phyloP scores from a whole-genome alignment of 257 asterid genomes.

The Solanum sejunctum region DNA sequence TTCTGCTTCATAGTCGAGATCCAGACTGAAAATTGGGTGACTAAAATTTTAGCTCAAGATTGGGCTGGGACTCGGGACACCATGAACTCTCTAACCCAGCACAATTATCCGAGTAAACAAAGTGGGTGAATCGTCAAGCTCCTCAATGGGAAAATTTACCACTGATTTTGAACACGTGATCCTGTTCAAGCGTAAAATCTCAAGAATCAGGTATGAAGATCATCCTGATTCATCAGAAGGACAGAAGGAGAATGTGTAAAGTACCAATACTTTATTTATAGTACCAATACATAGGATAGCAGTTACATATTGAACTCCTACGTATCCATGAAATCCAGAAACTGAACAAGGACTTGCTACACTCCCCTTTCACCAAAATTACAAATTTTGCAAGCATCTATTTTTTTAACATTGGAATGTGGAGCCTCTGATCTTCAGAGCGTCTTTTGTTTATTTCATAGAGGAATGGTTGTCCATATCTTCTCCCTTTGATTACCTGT shows the following conservation, averaged over 20 bases:
- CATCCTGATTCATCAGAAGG: not conserved
- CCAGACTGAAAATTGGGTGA: not conserved
- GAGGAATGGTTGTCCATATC: not conserved
- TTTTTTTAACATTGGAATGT: not conserved
- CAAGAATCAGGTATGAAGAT: not conserved
- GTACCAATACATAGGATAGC: not conserved
- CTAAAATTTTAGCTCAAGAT: not conserved
- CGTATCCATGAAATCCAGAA: not conserved
- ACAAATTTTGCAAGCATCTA: not conserved
- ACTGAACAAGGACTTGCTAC: not conserved
- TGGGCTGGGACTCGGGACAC: not conserved
- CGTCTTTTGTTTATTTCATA: not conserved
- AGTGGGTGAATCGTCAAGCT: not conserved
- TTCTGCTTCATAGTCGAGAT: not conserved
- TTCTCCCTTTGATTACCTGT: not conserved
- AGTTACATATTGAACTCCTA: not conserved
- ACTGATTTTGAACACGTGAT: not conserved
- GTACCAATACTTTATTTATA: not conserved
- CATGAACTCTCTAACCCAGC: not conserved
- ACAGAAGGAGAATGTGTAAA: not conserved
- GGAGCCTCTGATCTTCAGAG: not conserved
- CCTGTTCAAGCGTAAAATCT: not conserved
- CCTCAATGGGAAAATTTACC: not conserved
- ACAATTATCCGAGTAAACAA: not conserved
- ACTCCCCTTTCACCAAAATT: not conserved